phyloP scores from a whole-genome alignment of 1,284 basidiomycete species.

The Leccinum pallidistipes region DNA sequence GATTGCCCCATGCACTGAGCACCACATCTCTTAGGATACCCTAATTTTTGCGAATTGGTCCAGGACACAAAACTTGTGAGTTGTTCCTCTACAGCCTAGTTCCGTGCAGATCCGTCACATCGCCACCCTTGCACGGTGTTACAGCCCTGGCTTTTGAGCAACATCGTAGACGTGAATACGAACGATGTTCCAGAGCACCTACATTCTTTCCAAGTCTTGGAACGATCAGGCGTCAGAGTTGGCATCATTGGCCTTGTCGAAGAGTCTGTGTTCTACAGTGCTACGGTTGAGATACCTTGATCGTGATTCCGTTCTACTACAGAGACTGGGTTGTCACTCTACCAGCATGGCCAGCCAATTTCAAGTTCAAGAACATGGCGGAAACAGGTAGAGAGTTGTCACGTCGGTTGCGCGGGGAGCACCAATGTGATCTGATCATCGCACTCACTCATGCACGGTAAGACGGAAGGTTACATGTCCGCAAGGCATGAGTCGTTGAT shows the following conservation, averaged over 20 bases:
- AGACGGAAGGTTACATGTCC: slow-evolving; percentile 2
- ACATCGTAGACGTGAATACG: slow-evolving; percentile 54
- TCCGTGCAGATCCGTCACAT: neutral
- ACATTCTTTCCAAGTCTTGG: slow-evolving; percentile 51
- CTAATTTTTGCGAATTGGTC: slow-evolving; percentile 76
- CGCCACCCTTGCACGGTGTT: slow-evolving; percentile 1
- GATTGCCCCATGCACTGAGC: too few species aligned
- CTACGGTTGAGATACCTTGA: neutral
- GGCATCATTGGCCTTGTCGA: slow-evolving; percentile 73
- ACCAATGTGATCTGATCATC: slow-evolving; percentile 65
- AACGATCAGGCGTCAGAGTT: slow-evolving; percentile 58
- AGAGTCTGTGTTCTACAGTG: slow-evolving; percentile 42
- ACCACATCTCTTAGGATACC: slow-evolving; percentile 57
- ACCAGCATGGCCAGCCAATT: slow-evolving; percentile 65
- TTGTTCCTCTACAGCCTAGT: slow-evolving; percentile 21
- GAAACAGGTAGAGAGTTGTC: slow-evolving; percentile 49
- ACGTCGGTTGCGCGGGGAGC: slow-evolving; percentile 51
- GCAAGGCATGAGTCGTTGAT: neutral
- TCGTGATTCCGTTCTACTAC: neutral
- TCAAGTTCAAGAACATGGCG: slow-evolving; percentile 57
- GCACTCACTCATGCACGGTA: slow-evolving; percentile 68
- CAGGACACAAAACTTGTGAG: slow-evolving; percentile 59
- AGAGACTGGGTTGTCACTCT: slow-evolving; percentile 74
- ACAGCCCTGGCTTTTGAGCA: slow-evolving; percentile 61
- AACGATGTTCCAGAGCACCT: slow-evolving; percentile 49